These are phyloP conservation scores for Epichloe elymi DNA, from an alignment of 2,329 filamentous ascomycete genomes.

Conservation along the genomic window DNA sequence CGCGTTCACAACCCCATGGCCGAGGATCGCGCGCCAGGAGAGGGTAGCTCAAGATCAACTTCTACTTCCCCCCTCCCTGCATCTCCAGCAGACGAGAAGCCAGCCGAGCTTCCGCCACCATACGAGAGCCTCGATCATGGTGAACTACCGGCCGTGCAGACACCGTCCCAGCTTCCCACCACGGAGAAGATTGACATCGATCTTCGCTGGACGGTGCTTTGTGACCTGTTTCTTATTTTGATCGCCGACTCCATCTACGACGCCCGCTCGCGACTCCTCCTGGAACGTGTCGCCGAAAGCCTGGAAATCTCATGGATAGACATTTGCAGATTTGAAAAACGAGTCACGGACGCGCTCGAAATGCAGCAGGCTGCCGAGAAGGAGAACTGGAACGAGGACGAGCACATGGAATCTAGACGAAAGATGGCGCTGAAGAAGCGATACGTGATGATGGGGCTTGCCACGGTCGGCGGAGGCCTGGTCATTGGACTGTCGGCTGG, in stretches of 20 bases:
- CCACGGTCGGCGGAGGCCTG: conserved; percentile 85
- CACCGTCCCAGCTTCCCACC: conserved; percentile 67
- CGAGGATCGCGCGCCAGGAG: conserved; percentile 19
- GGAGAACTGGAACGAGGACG: conserved; percentile 95
- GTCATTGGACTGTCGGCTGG: conserved; percentile 94
- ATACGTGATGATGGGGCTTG: conserved; percentile 91
- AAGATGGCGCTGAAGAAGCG: conserved; percentile 72
- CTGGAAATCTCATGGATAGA: conserved; percentile 81
- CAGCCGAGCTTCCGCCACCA: conserved; percentile 40
- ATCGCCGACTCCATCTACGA: conserved; percentile 95
- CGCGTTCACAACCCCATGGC: conserved; percentile 88
- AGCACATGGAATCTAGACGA: conserved; percentile 76
- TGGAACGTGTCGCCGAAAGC: conserved; percentile 71
- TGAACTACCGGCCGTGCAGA: conserved; percentile 66
- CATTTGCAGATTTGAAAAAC: conserved; percentile 92
- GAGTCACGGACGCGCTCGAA: conserved; percentile 89
- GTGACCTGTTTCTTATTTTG: conserved; percentile 88
- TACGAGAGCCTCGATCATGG: conserved; percentile 53
- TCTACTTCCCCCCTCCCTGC: conserved; percentile 11
- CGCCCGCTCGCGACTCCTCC: conserved; percentile 66
- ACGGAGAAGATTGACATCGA: conserved; percentile 88
- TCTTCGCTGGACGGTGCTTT: conserved; percentile 90
- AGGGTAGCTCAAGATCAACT: conserved; percentile 8
- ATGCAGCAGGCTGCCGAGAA: conserved; percentile 93
- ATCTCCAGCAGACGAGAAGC: conserved; percentile 27